Evolutionary conservation across 352 stramenopile species (phyloP).

Genomic region (Saprolegnia parasitica): DNA sequence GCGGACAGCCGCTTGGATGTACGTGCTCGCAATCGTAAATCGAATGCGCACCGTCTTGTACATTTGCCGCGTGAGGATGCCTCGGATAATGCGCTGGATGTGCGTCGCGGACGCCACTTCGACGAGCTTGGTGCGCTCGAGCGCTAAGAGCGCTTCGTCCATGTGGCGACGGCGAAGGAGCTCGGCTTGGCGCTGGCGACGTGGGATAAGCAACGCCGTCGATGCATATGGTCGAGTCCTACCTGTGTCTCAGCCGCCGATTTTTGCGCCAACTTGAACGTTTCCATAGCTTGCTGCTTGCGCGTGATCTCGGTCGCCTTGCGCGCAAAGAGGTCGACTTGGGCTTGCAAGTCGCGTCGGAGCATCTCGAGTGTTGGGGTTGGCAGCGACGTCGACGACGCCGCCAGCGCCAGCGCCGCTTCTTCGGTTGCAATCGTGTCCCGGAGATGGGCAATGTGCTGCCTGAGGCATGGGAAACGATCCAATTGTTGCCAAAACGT

Average conservation of each 20-base stretch:
- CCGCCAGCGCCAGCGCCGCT: neutral
- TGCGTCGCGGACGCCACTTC: constrained; percentile 40
- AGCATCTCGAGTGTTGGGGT: constrained; percentile 35
- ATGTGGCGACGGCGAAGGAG: constrained; percentile 11
- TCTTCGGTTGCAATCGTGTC: constrained; percentile 1
- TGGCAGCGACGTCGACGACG: neutral
- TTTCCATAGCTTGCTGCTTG: constrained; percentile 65
- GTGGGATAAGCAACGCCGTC: neutral
- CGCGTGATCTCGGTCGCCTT: constrained; percentile 52
- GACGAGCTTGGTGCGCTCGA: constrained; percentile 20
- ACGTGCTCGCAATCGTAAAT: constrained; percentile 65
- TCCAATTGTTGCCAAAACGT: constrained; percentile 42
- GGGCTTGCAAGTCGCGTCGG: constrained; percentile 45
- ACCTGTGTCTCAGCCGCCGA: constrained; percentile 39
- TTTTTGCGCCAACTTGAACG: constrained; percentile 66
- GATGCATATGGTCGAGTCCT: too few relatives aligned
- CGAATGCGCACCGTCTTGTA: constrained; percentile 59
- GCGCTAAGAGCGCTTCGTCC: constrained; percentile 19
- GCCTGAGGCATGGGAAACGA: constrained; percentile 46
- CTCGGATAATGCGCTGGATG: constrained; percentile 72
- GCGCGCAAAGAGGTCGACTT: constrained; percentile 47
- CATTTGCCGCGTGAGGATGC: constrained; percentile 52
- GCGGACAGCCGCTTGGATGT: constrained; percentile 64
- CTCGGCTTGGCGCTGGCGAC: constrained; percentile 23
- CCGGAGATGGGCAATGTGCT: constrained; percentile 40